Conservation (phyloP, 2,329 filamentous ascomycete genomes). For the Chrysosporium keratinophilum region DNA sequence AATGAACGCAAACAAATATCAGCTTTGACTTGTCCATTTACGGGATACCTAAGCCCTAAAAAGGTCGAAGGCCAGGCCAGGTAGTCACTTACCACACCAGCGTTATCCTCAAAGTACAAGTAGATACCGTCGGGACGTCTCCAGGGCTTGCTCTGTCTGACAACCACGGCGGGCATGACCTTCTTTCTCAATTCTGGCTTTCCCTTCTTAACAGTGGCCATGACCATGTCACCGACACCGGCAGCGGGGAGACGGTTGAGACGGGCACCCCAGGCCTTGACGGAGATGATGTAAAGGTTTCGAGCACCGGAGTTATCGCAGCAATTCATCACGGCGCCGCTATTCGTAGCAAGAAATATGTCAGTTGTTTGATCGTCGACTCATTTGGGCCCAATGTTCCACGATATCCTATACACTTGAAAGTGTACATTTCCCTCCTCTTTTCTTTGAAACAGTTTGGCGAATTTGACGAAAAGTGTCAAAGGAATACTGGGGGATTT, state of each 20-base stretch:
- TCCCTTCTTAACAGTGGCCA: constrained; percentile 99
- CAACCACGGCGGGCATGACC: constrained; percentile 99
- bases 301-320: constrained; percentile 97
- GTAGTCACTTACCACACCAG: constrained; percentile 75
- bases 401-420: neutral
- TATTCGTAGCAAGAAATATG: constrained; percentile 32
- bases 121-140: constrained; percentile 96
- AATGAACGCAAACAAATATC: neutral
- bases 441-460: neutral
- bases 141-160: constrained; percentile 99
- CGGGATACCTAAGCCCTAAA: neutral
- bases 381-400: neutral
- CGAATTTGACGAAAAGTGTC: neutral
- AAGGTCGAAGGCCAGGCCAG: neutral
- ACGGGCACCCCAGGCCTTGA: constrained; percentile 96
- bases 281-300: constrained; percentile 99
- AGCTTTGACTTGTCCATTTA: neutral
- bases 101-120: constrained; percentile 99
- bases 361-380: neutral
- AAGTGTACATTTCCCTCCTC: neutral
- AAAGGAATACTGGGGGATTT: constrained; percentile 1
- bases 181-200: constrained; percentile 99
- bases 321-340: constrained; percentile 99
- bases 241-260: constrained; percentile 95
- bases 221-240: constrained; percentile 99